Evolutionary conservation across 2,329 filamentous ascomycete genomes (phyloP).

Genomic region (Aureobasidium namibiae): DNA sequence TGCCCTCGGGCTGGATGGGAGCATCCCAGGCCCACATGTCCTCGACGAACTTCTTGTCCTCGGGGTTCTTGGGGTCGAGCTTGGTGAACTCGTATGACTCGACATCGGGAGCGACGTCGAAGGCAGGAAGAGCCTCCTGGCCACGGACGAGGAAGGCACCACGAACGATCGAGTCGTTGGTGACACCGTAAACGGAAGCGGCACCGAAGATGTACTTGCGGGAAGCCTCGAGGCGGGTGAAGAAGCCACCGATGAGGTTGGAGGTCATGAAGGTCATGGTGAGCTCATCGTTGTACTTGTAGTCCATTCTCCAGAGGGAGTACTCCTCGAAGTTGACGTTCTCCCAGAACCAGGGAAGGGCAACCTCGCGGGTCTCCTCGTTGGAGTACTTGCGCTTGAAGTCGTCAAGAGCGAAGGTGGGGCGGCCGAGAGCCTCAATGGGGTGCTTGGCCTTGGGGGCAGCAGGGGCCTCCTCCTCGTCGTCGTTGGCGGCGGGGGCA

Average conservation of each 20-base stretch:
- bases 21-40: constrained; percentile 90
- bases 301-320: constrained; percentile 87
- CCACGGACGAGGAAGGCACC: constrained; percentile 95
- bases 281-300: constrained; percentile 99
- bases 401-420: constrained; percentile 82
- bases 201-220: constrained; percentile 97
- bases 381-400: constrained; percentile 99
- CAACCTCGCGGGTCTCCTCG: constrained; percentile 70
- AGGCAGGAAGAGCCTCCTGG: constrained; percentile 75
- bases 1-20: constrained; percentile 69
- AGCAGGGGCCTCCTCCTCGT: constrained; percentile 51
- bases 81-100: constrained; percentile 96
- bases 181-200: constrained; percentile 78
- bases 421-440: constrained; percentile 71
- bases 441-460: constrained; percentile 95
- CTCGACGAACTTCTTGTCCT: constrained; percentile 79
- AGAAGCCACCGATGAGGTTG: constrained; percentile 97
- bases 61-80: constrained; percentile 79
- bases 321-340: constrained; percentile 90
- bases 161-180: constrained; percentile 83
- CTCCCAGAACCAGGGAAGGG: constrained; percentile 98
- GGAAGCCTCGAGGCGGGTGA: constrained; percentile 89
- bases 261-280: constrained; percentile 97
- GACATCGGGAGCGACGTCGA: constrained; percentile 93
- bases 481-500: constrained; percentile 48